A percentile compares a stretch with the other conserved stretches of the same genome.
These are phyloP conservation scores for Venturia aucupariae DNA, from an alignment of 2,329 filamentous ascomycete genomes.

Conservation along the genomic window DNA sequence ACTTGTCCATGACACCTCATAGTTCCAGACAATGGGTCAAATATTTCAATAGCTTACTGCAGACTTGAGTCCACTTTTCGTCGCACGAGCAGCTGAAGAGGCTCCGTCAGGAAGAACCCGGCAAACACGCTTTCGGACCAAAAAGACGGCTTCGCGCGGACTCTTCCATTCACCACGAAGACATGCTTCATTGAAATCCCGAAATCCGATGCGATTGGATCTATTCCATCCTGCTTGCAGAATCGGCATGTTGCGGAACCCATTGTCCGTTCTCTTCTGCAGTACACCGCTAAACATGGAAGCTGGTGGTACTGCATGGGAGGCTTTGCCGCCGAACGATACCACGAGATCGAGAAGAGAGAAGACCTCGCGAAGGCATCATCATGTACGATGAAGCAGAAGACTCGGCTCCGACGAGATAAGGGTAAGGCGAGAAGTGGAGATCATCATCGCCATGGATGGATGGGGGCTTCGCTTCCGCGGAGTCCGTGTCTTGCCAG, in stretches of 20 bases:
- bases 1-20: not conserved
- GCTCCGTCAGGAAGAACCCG: not conserved
- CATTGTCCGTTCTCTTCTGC: not conserved
- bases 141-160: not conserved
- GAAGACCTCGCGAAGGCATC: not conserved
- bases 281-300: not conserved
- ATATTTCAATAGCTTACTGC: not conserved
- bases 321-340: not conserved
- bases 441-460: not conserved
- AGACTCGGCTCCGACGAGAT: not conserved
- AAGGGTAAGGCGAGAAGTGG: not conserved
- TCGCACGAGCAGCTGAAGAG: not conserved
- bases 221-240: conserved; percentile 1
- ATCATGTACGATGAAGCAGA: not conserved
- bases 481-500: not conserved
- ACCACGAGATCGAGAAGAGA: not conserved
- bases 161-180: not conserved
- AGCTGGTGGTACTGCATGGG: not conserved
- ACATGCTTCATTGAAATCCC: not conserved
- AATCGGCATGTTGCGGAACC: conserved; percentile 1
- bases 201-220: not conserved
- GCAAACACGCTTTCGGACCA: not conserved
- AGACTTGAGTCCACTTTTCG: conserved; percentile 2
- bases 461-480: not conserved
- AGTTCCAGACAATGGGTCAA: not conserved